Evolutionary conservation across 495 filamentous ascomycete genomes (phyloP).

Genomic region (Penicillium egyptiacum): DNA sequence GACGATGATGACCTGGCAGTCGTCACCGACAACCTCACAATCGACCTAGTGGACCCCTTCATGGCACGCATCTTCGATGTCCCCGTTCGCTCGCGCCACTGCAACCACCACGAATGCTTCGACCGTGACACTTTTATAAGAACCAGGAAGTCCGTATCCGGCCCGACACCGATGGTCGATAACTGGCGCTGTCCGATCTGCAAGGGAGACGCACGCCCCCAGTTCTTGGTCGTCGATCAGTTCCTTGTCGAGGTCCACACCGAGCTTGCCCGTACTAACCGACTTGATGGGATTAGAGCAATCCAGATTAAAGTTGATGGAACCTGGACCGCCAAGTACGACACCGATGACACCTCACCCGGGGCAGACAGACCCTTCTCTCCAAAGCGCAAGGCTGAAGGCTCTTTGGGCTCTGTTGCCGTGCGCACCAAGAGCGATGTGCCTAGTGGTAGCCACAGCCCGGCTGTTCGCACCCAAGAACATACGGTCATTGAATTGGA

Average conservation of each 20-base stretch:
- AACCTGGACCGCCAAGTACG: slow-evolving; percentile 51
- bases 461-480: slow-evolving; percentile 6
- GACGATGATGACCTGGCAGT: slow-evolving; percentile 69
- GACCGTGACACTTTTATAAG: slow-evolving; percentile 78
- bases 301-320: slow-evolving; percentile 60
- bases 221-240: slow-evolving; percentile 63
- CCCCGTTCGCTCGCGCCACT: slow-evolving; percentile 63
- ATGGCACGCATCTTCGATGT: slow-evolving; percentile 63
- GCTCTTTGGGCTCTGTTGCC: not conserved
- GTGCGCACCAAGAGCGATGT: slow-evolving; percentile 9
- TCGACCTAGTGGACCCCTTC: slow-evolving; percentile 78
- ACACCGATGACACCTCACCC: slow-evolving; percentile 23
- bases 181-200: slow-evolving; percentile 85
- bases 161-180: slow-evolving; percentile 62
- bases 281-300: slow-evolving; percentile 48
- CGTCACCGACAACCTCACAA: slow-evolving; percentile 59
- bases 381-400: slow-evolving; percentile 23
- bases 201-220: slow-evolving; percentile 68
- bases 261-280: slow-evolving; percentile 43
- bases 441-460: not conserved
- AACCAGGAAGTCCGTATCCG: slow-evolving; percentile 52
- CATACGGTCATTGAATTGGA: slow-evolving; percentile 37
- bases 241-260: slow-evolving; percentile 63
- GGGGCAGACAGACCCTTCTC: not conserved
- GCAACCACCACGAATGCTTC: slow-evolving; percentile 79